These are phyloP conservation scores for Aristolochia californica DNA, from an alignment of 164 flowering plant species.

Conservation along the genomic window DNA sequence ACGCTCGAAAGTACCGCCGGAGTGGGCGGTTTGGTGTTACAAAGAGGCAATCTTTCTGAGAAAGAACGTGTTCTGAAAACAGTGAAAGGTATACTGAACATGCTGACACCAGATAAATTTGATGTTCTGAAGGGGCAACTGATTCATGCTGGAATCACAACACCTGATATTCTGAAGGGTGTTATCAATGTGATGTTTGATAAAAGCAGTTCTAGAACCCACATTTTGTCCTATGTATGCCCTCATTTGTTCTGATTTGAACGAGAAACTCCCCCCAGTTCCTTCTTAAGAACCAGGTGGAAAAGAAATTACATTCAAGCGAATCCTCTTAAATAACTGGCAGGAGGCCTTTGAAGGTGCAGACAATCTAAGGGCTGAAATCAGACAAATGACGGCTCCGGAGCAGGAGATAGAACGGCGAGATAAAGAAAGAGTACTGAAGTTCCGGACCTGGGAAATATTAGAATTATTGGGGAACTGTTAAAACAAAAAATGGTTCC, in stretches of 20 bases:
- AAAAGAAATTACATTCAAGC: slow-evolving; percentile 78
- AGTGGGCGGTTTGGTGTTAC: too few relatives aligned
- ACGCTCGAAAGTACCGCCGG: too few relatives aligned
- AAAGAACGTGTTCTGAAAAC: slow-evolving; percentile 79
- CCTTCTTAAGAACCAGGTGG: slow-evolving; percentile 88
- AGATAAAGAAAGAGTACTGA: slow-evolving; percentile 75
- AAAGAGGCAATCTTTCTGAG: slow-evolving; percentile 63
- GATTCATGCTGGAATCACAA: slow-evolving; percentile 86
- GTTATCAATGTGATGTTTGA: slow-evolving; percentile 85
- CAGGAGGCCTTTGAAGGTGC: slow-evolving; percentile 98
- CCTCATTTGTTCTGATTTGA: slow-evolving; percentile 73
- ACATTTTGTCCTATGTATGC: slow-evolving; percentile 98
- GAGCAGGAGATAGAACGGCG: slow-evolving; percentile 82
- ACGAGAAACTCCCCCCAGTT: slow-evolving; percentile 77
- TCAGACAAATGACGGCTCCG: slow-evolving; percentile 74
- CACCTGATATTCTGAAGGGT: slow-evolving; percentile 84
- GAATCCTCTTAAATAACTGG: slow-evolving; percentile 75
- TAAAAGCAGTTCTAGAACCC: slow-evolving; percentile 91
- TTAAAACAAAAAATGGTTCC: slow-evolving; percentile 96
- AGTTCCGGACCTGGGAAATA: slow-evolving; percentile 94
- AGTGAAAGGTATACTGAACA: slow-evolving; percentile 92
- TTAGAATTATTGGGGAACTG: slow-evolving; percentile 93
- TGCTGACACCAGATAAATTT: slow-evolving; percentile 96
- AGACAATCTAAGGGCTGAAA: slow-evolving; percentile 64
- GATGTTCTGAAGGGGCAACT: slow-evolving; percentile 91